phyloP scores from a whole-genome alignment of 805 yeast species.

The Priceomyces haplophilus region DNA sequence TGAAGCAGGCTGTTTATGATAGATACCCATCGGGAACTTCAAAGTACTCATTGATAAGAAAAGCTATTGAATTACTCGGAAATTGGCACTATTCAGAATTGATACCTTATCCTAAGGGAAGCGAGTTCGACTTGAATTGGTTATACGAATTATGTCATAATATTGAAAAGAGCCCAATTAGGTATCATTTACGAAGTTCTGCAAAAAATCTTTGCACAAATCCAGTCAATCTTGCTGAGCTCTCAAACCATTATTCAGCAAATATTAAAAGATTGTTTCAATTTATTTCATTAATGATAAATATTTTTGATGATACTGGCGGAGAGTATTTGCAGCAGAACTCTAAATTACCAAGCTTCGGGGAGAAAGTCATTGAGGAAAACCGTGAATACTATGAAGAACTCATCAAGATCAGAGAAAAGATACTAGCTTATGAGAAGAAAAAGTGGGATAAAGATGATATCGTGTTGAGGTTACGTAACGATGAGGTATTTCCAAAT shows the following conservation, averaged over 20 bases:
- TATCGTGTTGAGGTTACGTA: slow-evolving; percentile 32
- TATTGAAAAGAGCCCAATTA: slow-evolving; percentile 46
- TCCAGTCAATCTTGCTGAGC: slow-evolving; percentile 35
- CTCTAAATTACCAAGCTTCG: slow-evolving; percentile 36
- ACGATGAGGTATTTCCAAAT: slow-evolving; percentile 4
- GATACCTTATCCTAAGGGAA: slow-evolving; percentile 31
- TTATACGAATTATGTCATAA: slow-evolving; percentile 40
- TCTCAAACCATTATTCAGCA: slow-evolving; percentile 18
- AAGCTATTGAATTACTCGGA: slow-evolving; percentile 31
- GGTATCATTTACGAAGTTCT: slow-evolving; percentile 44
- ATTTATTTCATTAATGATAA: slow-evolving; percentile 27
- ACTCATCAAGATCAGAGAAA: slow-evolving; percentile 19
- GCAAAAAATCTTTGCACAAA: slow-evolving; percentile 30
- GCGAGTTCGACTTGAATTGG: slow-evolving; percentile 29
- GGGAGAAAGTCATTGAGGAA: slow-evolving; percentile 19
- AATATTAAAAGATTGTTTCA: slow-evolving; percentile 22
- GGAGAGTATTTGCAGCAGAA: slow-evolving; percentile 34
- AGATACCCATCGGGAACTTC: slow-evolving; percentile 56
- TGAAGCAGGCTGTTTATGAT: slow-evolving; percentile 37
- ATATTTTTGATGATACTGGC: slow-evolving; percentile 28
- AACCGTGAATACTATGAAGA: slow-evolving; percentile 20
- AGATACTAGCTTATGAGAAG: slow-evolving; percentile 29
- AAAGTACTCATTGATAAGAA: slow-evolving; percentile 41
- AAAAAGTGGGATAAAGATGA: slow-evolving; percentile 41
- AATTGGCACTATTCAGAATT: slow-evolving; percentile 38